Base-by-base conservation (phyloP, 176 grass and related monocot species). In the Zoysia japonica region DNA sequence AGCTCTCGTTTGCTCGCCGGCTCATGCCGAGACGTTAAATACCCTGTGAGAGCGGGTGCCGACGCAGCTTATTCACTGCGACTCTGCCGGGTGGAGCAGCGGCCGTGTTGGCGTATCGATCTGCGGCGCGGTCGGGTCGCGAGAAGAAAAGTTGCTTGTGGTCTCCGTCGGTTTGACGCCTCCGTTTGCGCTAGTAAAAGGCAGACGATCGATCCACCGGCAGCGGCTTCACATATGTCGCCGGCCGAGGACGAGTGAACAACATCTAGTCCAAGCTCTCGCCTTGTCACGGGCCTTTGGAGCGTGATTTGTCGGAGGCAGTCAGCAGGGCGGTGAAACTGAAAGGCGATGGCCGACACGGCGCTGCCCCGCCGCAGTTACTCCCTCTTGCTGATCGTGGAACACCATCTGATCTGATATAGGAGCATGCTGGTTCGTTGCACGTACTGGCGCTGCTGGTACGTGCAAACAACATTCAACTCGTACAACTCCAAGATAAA, bases 51-150 rank as follows among this genome's bases (percentile, higher is more conserved):
- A 11, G 11, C 16, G 67, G 49, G 51, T 69, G 78, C 59, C 72
- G 82, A 84, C 81, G 71, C 62, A 12, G 37, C 57, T 43, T 81
- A 61, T n/a, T 73, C 63, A 61, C 61, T 12, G 65, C 47, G 45
- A 28, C 68, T 12, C 45, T 68, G 79, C 69, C 43, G 57, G 74
- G 54, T 50, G 42, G n/a, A 62, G 71, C 41, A 47, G 45, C 51
- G 17, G 59, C 68, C 12, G 80, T 46, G 45, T 47, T 51, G 75
- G 75, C 54, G 68, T 71, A 67, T 61, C 49, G 80, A 9, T 48
- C 76, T 55, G 70, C 70, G 76, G 63, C 54, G 86, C 70, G 81
- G 86, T 84, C 76, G 76, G 81, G 35, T 72, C 37, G 36, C 39
- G 85, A 72, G 60, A 60, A 77, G 72, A 70, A 77, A 87, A 71